Conservation (phyloP, 2,329 filamentous ascomycete genomes). For the Didymosphaeria variabile region DNA sequence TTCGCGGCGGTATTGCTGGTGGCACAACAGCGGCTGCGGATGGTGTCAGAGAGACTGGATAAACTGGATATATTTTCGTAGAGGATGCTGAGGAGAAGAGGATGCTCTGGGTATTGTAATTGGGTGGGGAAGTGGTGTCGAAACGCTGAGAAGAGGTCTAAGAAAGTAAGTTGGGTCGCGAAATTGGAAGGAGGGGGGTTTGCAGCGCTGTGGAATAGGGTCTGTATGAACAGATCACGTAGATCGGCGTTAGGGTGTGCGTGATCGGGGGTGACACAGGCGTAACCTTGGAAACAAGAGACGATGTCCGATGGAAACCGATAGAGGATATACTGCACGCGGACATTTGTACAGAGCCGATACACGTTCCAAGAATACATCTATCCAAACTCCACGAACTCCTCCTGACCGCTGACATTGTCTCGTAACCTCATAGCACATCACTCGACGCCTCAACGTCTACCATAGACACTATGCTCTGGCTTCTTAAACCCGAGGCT, state of each 20-base stretch:
- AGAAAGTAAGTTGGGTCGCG: not conserved
- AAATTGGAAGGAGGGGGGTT: not conserved
- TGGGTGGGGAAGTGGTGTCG: not conserved
- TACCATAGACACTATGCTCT: conserved; percentile 55
- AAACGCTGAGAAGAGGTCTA: not conserved
- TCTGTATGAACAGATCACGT: not conserved
- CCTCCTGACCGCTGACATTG: not conserved
- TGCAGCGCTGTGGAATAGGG: not conserved
- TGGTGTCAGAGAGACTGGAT: not conserved
- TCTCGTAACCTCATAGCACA: conserved; percentile 2
- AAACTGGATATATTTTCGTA: too few relatives aligned
- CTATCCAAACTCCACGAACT: not conserved
- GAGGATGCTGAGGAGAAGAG: not conserved
- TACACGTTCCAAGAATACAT: not conserved
- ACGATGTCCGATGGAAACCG: not conserved
- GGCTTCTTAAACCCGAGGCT: conserved; percentile 39
- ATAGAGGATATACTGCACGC: not conserved
- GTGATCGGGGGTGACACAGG: not conserved
- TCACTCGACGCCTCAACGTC: conserved; percentile 39
- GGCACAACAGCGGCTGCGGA: too few relatives aligned
- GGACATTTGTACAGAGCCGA: not conserved
- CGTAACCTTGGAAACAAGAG: too few relatives aligned
- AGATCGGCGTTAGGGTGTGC: not conserved
- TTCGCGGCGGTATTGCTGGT: too few relatives aligned
- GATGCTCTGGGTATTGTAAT: not conserved